These are phyloP conservation scores for Trichoderma gamsii DNA, from an alignment of 495 filamentous ascomycete species.

Conservation along the genomic window DNA sequence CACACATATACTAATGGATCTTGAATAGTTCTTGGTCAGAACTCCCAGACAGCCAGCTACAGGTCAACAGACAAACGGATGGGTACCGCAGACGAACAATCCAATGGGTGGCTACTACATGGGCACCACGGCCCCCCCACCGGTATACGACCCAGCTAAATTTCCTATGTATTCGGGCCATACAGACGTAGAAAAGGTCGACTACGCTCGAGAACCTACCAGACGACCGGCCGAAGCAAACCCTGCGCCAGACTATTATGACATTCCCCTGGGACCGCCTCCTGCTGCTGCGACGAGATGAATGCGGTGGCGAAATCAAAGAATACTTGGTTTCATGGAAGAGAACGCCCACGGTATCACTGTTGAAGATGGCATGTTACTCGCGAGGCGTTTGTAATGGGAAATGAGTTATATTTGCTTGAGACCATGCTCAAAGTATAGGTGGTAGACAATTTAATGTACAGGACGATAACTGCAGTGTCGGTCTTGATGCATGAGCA, in stretches of 20 bases:
- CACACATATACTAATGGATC: background rate
- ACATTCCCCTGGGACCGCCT: slow-evolving; percentile 42
- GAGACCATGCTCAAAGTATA: background rate
- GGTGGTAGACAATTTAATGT: background rate
- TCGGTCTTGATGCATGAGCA: background rate
- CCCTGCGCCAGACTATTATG: slow-evolving; percentile 30
- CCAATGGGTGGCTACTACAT: slow-evolving; percentile 36
- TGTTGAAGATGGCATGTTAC: background rate
- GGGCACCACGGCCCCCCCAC: slow-evolving; percentile 54
- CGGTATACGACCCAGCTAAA: slow-evolving; percentile 42
- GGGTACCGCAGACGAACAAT: slow-evolving; percentile 35
- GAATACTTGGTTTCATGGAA: background rate
- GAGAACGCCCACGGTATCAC: background rate
- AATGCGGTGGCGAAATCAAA: background rate
- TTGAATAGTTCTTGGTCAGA: background rate
- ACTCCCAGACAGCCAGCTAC: background rate
- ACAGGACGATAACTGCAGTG: background rate
- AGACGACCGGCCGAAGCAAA: slow-evolving; percentile 24
- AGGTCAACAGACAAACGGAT: slow-evolving; percentile 14
- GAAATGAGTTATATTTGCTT: background rate
- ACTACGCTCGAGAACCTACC: slow-evolving; percentile 45
- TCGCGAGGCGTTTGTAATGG: background rate
- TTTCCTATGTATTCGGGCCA: slow-evolving; percentile 50
- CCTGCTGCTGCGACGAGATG: slow-evolving; percentile 25
- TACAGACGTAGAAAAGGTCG: slow-evolving; percentile 50